Base-by-base conservation (phyloP, 2,329 filamentous ascomycete genomes). In the Exophiala viscosa region DNA sequence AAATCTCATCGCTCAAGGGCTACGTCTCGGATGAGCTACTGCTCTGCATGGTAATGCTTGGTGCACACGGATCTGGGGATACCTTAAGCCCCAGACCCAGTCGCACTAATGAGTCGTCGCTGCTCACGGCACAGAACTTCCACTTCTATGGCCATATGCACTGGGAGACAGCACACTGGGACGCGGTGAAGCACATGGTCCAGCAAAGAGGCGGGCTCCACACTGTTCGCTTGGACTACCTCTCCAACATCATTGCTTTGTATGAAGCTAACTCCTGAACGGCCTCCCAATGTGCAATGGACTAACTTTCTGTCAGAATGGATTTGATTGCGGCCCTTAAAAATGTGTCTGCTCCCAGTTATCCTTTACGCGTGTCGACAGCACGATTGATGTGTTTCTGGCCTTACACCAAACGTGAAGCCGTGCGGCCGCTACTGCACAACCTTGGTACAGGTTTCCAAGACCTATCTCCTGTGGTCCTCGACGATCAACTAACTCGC, bases 121-220 rank as follows among this genome's bases (percentile, higher is more conserved):
- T 57, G n/a, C 46, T 50, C 31, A 45, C 38, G 28, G 35, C 46
- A 5, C 45, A 51, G 20, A 42, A 57, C 31, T 42, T 57, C 17
- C 38, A 53, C 14, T 51, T 45, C 45, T 53, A 57, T 34, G 50
- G 45, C 15, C 40, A 36, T 23, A 53, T 53, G 45, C 35, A 48
- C 7, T 39, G 31, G 23, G 54, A 52, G 35, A 46, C 28, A 23
- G 54, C 50, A 41, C 54, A 57, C 39, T 28, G 53, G 7, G 32
- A 39, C n/a, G 54, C 54, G 3, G 34, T 57, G n/a, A 44, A 42
- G 17, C 17, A 43, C 23, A 43, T 57, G 35, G 42, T 57, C 17
- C 33, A 50, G 28, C 45, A 52, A 14, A 33, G 50, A 36, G 54
- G 54, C 17, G 54, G 54, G 15, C 41, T 57, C n/a, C 50, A 38